These are phyloP conservation scores for Lotmaria passim DNA, from an alignment of 208 protist genomes.

Conservation along the genomic window DNA sequence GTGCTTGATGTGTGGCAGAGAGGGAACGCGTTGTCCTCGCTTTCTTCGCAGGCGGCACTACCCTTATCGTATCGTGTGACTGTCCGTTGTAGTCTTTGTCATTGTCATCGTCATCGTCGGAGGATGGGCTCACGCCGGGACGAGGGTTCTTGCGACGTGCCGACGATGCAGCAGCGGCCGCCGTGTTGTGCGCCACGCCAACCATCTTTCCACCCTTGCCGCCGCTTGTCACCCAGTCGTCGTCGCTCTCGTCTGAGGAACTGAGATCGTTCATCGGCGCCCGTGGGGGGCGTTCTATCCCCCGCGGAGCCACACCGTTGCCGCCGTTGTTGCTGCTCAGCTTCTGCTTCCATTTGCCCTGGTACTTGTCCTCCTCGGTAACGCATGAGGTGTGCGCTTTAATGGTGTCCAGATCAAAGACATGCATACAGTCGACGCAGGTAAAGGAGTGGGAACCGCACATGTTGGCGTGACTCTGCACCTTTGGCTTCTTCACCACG, in stretches of 20 bases:
- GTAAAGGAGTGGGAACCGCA: slow-evolving; percentile 72
- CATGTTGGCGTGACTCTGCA: slow-evolving; percentile 53
- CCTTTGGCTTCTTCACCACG: slow-evolving; percentile 92
- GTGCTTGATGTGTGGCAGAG: slow-evolving; percentile 10
- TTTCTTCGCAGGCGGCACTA: slow-evolving; percentile 20
- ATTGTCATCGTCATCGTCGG: slow-evolving; percentile 38
- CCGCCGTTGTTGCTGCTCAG: slow-evolving; percentile 19
- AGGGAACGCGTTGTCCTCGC: neutral
- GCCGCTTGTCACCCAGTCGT: slow-evolving; percentile 57
- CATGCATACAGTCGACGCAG: slow-evolving; percentile 91
- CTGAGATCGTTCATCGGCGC: slow-evolving; percentile 54
- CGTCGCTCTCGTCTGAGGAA: slow-evolving; percentile 47
- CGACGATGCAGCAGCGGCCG: neutral
- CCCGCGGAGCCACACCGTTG: slow-evolving; percentile 5
- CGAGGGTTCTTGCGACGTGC: slow-evolving; percentile 25
- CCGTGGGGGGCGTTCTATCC: slow-evolving; percentile 36
- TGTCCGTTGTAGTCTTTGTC: too few relatives aligned
- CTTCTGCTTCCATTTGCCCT: slow-evolving; percentile 80
- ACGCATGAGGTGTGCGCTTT: slow-evolving; percentile 87
- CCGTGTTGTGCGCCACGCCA: neutral
- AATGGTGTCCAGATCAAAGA: slow-evolving; percentile 76
- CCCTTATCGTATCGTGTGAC: neutral
- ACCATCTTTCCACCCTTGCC: slow-evolving; percentile 9
- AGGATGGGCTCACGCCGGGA: slow-evolving; percentile 29
- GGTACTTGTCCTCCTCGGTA: slow-evolving; percentile 87